These are phyloP conservation scores for Geotrichum restrictum DNA, from an alignment of 1,139 yeast species.

Conservation along the genomic window DNA sequence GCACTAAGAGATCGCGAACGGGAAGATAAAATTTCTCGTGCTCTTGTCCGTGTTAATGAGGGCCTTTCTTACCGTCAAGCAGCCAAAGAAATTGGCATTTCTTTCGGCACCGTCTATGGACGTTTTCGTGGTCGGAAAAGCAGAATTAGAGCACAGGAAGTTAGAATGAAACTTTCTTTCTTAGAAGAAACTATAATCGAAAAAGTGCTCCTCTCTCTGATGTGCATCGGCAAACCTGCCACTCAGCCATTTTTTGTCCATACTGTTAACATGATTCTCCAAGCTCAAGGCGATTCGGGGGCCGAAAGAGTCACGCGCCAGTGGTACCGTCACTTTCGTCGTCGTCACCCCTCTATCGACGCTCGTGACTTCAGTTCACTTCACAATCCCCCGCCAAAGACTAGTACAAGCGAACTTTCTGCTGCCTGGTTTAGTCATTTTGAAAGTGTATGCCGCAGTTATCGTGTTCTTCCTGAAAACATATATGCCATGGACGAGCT, in stretches of 20 bases:
- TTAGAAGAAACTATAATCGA: constrained; percentile 21
- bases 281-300: constrained; percentile 22
- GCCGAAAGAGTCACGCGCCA: constrained; percentile 21
- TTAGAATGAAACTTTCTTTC: constrained; percentile 22
- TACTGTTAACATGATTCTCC: constrained; percentile 19
- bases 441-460: constrained; percentile 14
- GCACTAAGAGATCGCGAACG: constrained; percentile 20
- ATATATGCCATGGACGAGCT: constrained; percentile 20
- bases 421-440: constrained; percentile 18
- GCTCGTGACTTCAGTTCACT: constrained; percentile 19
- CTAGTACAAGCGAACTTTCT: constrained; percentile 8
- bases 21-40: constrained; percentile 20
- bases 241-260: constrained; percentile 22
- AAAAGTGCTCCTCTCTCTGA: constrained; percentile 18
- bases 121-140: constrained; percentile 23
- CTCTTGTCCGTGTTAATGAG: constrained; percentile 20
- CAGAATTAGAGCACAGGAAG: constrained; percentile 21
- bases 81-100: constrained; percentile 22
- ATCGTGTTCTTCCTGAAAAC: constrained; percentile 16
- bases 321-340: constrained; percentile 23
- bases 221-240: constrained; percentile 20
- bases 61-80: constrained; percentile 22
- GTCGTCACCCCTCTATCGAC: constrained; percentile 21
- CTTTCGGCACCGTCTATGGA: constrained; percentile 22
- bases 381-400: constrained; percentile 14